phyloP scores from a whole-genome alignment of 2,329 filamentous ascomycete species.

The Fusarium nanum region DNA sequence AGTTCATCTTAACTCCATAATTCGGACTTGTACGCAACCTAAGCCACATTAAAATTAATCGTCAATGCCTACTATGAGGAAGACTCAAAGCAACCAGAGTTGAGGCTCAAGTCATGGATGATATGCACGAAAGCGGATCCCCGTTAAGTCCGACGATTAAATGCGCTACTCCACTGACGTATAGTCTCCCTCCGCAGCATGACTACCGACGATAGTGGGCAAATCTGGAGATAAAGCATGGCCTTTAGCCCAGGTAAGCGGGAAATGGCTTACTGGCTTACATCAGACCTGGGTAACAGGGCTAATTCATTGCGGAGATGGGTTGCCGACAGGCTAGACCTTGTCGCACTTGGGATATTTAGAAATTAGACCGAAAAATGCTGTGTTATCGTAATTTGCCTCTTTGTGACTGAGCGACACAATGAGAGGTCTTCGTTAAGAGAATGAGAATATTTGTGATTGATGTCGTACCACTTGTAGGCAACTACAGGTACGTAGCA shows the following conservation, averaged over 20 bases:
- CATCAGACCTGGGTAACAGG: not conserved
- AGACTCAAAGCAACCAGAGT: not conserved
- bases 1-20: not conserved
- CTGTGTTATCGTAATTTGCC: fast-evolving
- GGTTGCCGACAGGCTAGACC: no score
- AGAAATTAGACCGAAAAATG: no score
- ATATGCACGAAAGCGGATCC: not conserved
- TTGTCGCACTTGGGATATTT: not conserved
- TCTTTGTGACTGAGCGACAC: no score
- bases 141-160: not conserved
- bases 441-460: fast-evolving
- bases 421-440: fast-evolving
- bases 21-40: fast-evolving
- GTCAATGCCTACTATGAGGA: no score
- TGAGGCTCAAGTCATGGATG: not conserved
- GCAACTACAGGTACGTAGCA: not conserved
- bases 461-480: not conserved
- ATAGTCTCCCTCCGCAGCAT: not conserved
- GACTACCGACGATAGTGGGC: not conserved
- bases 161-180: not conserved
- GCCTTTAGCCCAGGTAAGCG: not conserved
- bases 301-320: not conserved
- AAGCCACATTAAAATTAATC: not conserved
- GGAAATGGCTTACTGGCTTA: not conserved
- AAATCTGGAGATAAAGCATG: not conserved